Conservation (phyloP, 140 eudicot species). For the Eryngium alpinum region DNA sequence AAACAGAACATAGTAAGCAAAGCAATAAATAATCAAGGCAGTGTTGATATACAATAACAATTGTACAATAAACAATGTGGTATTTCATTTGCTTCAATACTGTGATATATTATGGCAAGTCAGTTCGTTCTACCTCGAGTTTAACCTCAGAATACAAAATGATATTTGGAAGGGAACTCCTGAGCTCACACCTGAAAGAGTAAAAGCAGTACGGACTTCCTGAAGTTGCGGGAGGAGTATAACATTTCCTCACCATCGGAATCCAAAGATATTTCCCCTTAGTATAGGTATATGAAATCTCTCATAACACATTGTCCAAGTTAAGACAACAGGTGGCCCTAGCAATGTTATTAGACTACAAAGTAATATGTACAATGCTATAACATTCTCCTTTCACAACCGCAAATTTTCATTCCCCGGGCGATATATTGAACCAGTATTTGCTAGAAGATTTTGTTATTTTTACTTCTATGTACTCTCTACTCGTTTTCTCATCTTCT, state of each 20-base stretch:
- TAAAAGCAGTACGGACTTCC: no score
- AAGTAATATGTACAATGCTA: slow-evolving; percentile 63
- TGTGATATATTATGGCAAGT: no score
- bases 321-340: slow-evolving; percentile 27
- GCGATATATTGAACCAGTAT: slow-evolving; percentile 60
- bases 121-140: no score
- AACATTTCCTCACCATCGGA: not conserved
- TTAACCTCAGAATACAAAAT: no score
- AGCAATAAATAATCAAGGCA: no score
- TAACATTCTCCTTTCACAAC: slow-evolving; percentile 68
- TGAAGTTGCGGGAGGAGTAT: not conserved
- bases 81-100: no score
- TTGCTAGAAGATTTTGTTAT: slow-evolving; percentile 54
- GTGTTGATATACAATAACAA: no score
- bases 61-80: no score
- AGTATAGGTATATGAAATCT: not conserved
- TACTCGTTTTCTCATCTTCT: slow-evolving; percentile 32
- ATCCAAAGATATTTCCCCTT: not conserved
- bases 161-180: no score
- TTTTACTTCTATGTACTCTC: slow-evolving; percentile 84
- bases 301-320: not conserved
- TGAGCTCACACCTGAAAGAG: no score
- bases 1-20: no score
- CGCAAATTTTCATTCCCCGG: slow-evolving; percentile 87
- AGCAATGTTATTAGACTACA: slow-evolving; percentile 40